Conservation (phyloP, 257 asterid genomes). For the Jacaranda mimosifolia region DNA sequence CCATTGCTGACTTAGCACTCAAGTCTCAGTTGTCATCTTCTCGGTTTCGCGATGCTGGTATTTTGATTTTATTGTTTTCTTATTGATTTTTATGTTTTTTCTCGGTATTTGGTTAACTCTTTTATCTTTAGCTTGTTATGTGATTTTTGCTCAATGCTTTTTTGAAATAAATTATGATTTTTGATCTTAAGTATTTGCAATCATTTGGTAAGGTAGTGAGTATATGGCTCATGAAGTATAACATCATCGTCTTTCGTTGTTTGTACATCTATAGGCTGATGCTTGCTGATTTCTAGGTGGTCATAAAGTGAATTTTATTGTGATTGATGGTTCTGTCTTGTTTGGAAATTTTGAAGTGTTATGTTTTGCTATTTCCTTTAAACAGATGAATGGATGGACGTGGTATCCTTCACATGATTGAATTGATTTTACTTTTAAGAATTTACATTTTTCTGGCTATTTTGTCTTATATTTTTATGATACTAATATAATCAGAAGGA, state of each 20-base stretch:
- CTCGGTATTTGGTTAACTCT: background rate
- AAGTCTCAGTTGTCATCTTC: slow-evolving; percentile 52
- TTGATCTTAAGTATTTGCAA: background rate
- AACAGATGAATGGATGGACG: too few relatives aligned
- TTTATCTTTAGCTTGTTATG: background rate
- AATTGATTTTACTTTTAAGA: background rate
- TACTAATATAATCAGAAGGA: background rate
- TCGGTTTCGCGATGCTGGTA: slow-evolving; percentile 36
- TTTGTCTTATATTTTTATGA: background rate
- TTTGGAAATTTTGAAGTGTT: slow-evolving; percentile 2
- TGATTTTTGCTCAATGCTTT: background rate
- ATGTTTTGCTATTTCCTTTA: background rate
- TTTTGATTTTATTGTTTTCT: background rate
- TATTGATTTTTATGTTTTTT: background rate
- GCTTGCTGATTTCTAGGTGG: slow-evolving; percentile 17
- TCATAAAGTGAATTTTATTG: slow-evolving; percentile 12
- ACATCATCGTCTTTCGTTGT: background rate
- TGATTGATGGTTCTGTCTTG: background rate
- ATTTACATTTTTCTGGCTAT: background rate
- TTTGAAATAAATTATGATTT: background rate
- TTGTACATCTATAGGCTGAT: background rate
- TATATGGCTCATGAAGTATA: background rate
- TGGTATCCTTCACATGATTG: background rate
- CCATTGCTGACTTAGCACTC: slow-evolving; percentile 34
- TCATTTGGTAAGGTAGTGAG: background rate